Evolutionary conservation across 257 asterid species (phyloP), one percentile per base, ranked within the genome.

Genomic region (Gentiana straminea): DNA sequence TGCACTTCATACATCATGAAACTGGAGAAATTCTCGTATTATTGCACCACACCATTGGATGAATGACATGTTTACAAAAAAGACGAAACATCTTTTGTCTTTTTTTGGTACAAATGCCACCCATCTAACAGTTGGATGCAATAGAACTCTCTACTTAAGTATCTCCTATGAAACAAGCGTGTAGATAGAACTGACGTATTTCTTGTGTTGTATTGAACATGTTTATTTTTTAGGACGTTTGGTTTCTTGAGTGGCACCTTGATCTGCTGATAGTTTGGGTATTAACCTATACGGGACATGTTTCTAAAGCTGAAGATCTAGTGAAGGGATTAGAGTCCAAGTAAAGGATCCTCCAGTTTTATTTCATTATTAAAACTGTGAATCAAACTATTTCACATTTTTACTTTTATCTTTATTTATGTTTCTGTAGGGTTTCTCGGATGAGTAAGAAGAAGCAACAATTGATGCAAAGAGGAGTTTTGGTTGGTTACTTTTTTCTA

Each of bases 191-290:
- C 34, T 39, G 10, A 2, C 33, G 7, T 59, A 55, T 51, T 59
- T 55, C 56, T 45, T 65, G 38, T 56, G 24, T 68, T 59, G 41
- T 46, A 54, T 15, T 53, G 11, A 51, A 57, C 44, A 5, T 47
- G 57, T 70, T 69, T 35, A 52, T 33, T 60, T 56, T 64, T 56
- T 68, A 87, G 98, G 75, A 77, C 13, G 58, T 76, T 59, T 91
- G 98, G 98, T 75, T 75, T 75, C 79, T 91, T 55, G 97, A 91
- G 64, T 91, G 94, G 94, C 98, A 87, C 87, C 78, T 91, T 56
- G 98, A 91, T 79, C 67, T 91, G 57, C 68, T 87, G 90, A 79
- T 75, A 68, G 46, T 71, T 33, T 91, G 98, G 98, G 84, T 79
- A 46, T 64, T 87, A 65, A 60, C 94, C 44, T 69, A 13, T 62